Conservation (phyloP, 768 basidiomycete genomes). For the Harrya chromipes region DNA sequence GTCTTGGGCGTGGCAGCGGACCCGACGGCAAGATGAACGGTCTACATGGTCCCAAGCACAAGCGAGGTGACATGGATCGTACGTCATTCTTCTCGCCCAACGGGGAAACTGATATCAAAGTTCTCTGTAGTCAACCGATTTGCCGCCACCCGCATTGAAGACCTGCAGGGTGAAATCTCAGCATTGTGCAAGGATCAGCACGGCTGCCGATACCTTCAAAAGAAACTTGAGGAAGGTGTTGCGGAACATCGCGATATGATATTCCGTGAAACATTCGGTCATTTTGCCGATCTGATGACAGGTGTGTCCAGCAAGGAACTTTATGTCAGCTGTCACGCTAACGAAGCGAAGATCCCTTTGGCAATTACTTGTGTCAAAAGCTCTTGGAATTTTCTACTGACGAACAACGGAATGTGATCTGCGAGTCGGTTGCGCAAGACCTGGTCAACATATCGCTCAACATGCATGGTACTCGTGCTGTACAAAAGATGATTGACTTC, state of each 20-base stretch:
- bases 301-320: slow-evolving; percentile 42
- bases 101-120: background rate
- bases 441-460: slow-evolving; percentile 97
- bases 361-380: slow-evolving; percentile 99
- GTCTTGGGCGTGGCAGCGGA: slow-evolving; percentile 51
- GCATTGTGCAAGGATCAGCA: slow-evolving; percentile 98
- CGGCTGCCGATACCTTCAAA: slow-evolving; percentile 96
- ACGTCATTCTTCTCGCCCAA: slow-evolving; percentile 48
- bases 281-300: slow-evolving; percentile 98
- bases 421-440: slow-evolving; percentile 96
- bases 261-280: slow-evolving; percentile 95
- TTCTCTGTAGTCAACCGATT: slow-evolving; percentile 81
- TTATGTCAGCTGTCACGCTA: slow-evolving; percentile 2
- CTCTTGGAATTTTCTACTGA: slow-evolving; percentile 95
- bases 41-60: slow-evolving; percentile 90
- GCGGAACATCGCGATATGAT: slow-evolving; percentile 99
- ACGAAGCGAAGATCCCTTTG: slow-evolving; percentile 78
- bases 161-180: slow-evolving; percentile 92
- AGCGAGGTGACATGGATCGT: slow-evolving; percentile 88
- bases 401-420: slow-evolving; percentile 94
- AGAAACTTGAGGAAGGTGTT: slow-evolving; percentile 95
- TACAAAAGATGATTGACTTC: slow-evolving; percentile 99
- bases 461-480: slow-evolving; percentile 99
- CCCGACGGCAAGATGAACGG: slow-evolving; percentile 86
- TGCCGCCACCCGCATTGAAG: slow-evolving; percentile 92